Evolutionary conservation across 768 basidiomycete genomes (phyloP), one percentile per base, ranked within the genome.

Genomic region (Boletus rubroflammeus): DNA sequence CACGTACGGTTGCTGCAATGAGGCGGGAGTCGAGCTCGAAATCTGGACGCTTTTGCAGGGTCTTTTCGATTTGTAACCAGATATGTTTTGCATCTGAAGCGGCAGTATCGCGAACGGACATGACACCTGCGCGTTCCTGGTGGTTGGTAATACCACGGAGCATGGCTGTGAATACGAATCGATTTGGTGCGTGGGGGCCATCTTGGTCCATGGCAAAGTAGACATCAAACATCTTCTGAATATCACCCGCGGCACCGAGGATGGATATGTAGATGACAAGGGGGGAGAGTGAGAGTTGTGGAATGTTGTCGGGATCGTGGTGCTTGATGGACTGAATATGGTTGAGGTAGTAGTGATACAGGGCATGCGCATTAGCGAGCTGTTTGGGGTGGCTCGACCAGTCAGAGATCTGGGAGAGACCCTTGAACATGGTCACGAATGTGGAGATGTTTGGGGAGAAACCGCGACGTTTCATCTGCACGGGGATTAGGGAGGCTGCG

Each of bases 391-490:
- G 76, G 21, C 58, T 63, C 0, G 71, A 57, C 88, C 89, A 92
- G 59, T 84, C 69, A 15, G 83, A 76, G 28, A 90, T 81, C 28
- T 75, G 75, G 2, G 80, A 75, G 40, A 86, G 75, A 6, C 88
- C 89, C 41, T 69, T 77, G 67, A 93, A 77, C 69, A 93, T 73
- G 23, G 86, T 88, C 42, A 79, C 76, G 60, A 80, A 93, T 2
- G 91, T 91, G 53, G 82, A 72, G 7, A 76, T 68, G 41, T 78
- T 84, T 25, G 92, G 89, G 43, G 76, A 76, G 64, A 90, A 85
- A 1, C 88, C 88, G 41, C 92, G 81, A 32, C 90, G 80, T 70
- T 90, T 93, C 90, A 93, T 90, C 91, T 93, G 56, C 11, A 29
- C 14, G 47, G 56, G 38, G 38, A 28, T 55, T 35, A 59, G 26